Evolutionary conservation across 106 monocot species (phyloP), one percentile per base, ranked within the genome.

Genomic region (Dioscorea alata): DNA sequence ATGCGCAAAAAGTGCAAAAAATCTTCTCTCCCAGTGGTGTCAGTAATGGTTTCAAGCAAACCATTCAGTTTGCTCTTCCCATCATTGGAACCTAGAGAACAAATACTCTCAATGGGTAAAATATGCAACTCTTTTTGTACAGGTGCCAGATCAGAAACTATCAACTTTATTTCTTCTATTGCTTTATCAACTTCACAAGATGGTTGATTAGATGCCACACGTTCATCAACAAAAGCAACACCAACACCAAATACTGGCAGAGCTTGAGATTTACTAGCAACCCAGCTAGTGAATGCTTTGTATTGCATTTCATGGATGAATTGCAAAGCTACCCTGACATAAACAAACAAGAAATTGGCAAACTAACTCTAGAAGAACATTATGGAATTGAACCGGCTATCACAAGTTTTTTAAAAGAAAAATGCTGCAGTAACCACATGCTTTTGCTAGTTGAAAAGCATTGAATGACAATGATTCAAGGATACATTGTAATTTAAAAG

Each of bases 241-340:
- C 90, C 93, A 57, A 99, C 81, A 65, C 79, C 77, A 80, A 99
- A 99, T 50, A 99, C 97, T 25, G 92, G 92, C 56, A 90, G 58
- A 5, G 93, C 82, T 50, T 83, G 84, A 61, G 87, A 85, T 78
- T 84, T 93, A 77, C 99, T 99, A 57, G 87, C 89, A 83, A 90
- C 93, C 93, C 90, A 99, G 77, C 67, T 85, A 69, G 79, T 76
- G 60, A 93, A 71, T 32, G 87, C 69, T 78, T 93, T 90, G 10
- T 58, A 74, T 71, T 90, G 99, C 87, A 99, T 90, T 71, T 99
- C 99, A 69, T 90, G 99, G 60, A 87, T 61, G 70, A 99, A 99
- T 72, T 99, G 90, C 31, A 99, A 76, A 63, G 81, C 93, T 60
- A 90, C 76, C 71, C 99, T 99, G 75, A 4, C 17, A 75, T 14